These are phyloP conservation scores for Mycena crocata DNA, from an alignment of 768 basidiomycete species.

Conservation along the genomic window DNA sequence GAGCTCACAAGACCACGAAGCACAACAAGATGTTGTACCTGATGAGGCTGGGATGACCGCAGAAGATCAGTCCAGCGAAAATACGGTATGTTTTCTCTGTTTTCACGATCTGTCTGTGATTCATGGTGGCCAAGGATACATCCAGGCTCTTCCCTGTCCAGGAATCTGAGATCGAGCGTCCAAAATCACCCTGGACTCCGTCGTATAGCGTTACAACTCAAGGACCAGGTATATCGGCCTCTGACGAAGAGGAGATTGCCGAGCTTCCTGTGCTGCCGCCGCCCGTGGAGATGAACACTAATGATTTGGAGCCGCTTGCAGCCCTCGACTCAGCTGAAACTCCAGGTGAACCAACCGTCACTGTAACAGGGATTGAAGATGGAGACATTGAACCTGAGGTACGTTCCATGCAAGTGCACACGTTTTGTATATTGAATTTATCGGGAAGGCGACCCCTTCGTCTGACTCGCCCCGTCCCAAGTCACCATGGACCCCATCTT, in stretches of 20 bases:
- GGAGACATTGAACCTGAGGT: conserved; percentile 16
- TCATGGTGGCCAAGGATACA: not conserved
- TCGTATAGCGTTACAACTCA: conserved; percentile 46
- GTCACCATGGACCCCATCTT: conserved; percentile 54
- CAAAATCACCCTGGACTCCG: conserved; percentile 45
- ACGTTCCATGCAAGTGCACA: not conserved
- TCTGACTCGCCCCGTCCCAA: conserved; percentile 32
- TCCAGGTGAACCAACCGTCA: conserved; percentile 20
- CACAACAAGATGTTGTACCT: not conserved
- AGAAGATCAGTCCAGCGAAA: not conserved
- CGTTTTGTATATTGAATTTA: not conserved
- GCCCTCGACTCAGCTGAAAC: conserved; percentile 7
- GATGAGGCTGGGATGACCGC: not conserved
- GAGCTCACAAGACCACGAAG: not conserved
- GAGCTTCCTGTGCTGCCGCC: conserved; percentile 21
- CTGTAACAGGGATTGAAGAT: conserved; percentile 13
- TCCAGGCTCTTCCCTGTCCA: conserved; percentile 2
- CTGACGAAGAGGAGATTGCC: conserved; percentile 21
- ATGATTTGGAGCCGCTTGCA: not conserved
- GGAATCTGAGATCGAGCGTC: conserved; percentile 19
- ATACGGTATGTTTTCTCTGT: not conserved
- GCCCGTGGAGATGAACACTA: not conserved
- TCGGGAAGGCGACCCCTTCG: conserved; percentile 3
- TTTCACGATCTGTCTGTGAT: not conserved
- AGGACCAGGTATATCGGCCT: conserved; percentile 24